These are phyloP conservation scores for Saitozyma sp. DNA, from an alignment of 768 basidiomycete genomes.

Conservation along the genomic window DNA sequence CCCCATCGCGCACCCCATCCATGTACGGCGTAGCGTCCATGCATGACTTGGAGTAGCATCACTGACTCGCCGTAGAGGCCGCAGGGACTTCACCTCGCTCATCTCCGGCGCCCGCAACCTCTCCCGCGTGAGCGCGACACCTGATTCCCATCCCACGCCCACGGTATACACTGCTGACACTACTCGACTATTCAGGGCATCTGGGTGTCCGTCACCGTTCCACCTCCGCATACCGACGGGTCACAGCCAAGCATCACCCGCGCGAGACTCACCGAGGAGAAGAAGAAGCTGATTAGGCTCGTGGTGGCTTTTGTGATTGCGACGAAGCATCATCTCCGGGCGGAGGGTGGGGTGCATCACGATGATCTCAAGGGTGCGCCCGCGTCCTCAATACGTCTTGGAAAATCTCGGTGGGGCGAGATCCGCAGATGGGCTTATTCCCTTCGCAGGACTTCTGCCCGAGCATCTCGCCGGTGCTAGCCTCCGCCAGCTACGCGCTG, in stretches of 20 bases:
- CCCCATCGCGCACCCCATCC: neutral
- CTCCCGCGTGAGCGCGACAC: conserved; percentile 26
- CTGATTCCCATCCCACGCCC: conserved; percentile 28
- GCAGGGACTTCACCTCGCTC: conserved; percentile 75
- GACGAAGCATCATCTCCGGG: conserved; percentile 60
- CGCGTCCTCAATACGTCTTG: conserved; percentile 1
- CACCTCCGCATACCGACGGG: conserved; percentile 53
- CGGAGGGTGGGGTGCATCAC: conserved; percentile 67
- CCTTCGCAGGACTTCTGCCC: conserved; percentile 62
- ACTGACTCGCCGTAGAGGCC: conserved; percentile 64
- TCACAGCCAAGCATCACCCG: conserved; percentile 38
- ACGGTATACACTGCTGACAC: too few relatives aligned
- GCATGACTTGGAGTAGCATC: conserved; percentile 67
- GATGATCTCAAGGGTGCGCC: conserved; percentile 67
- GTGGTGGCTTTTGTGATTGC: conserved; percentile 71
- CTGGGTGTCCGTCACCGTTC: conserved; percentile 69
- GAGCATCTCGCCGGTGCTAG: conserved; percentile 29
- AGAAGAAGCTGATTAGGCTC: conserved; percentile 69
- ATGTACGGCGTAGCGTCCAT: too few relatives aligned
- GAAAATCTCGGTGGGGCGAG: neutral
- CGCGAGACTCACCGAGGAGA: conserved; percentile 53
- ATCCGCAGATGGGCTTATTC: neutral
- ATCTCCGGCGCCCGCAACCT: conserved; percentile 59
- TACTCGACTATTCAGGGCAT: conserved; percentile 57
- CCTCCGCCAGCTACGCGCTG: conserved; percentile 9